Evolutionary conservation across 495 filamentous ascomycete genomes (phyloP).

Genomic region (Lichina pygmaea): DNA sequence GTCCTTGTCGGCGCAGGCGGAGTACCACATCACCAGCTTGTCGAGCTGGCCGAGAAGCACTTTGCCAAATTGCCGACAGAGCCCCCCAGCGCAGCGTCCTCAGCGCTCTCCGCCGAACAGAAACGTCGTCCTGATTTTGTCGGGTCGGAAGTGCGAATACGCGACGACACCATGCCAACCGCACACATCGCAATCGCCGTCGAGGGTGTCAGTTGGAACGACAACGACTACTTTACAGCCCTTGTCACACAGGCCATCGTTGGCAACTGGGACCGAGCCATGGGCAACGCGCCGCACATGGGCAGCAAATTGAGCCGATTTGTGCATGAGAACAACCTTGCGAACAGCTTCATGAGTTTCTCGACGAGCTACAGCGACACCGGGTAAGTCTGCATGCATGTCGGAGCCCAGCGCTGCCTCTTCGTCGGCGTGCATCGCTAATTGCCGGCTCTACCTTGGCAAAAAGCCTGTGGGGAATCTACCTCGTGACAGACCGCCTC

Average conservation of each 20-base stretch:
- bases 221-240: slow-evolving; percentile 95
- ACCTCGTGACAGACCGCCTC: slow-evolving; percentile 78
- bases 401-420: too few relatives aligned
- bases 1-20: slow-evolving; percentile 90
- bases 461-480: slow-evolving; percentile 89
- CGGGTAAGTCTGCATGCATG: slow-evolving; percentile 31
- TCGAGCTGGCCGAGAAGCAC: slow-evolving; percentile 89
- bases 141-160: slow-evolving; percentile 78
- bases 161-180: slow-evolving; percentile 85
- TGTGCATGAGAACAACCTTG: slow-evolving; percentile 75
- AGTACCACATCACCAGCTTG: slow-evolving; percentile 76
- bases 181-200: slow-evolving; percentile 97
- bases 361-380: slow-evolving; percentile 98
- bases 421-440: not conserved
- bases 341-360: slow-evolving; percentile 99
- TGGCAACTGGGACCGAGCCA: slow-evolving; percentile 97
- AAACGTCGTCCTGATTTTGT: slow-evolving; percentile 82
- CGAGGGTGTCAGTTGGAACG: slow-evolving; percentile 98
- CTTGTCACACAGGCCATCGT: slow-evolving; percentile 91
- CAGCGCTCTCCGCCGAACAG: slow-evolving; percentile 34
- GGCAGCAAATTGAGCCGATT: slow-evolving; percentile 92
- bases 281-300: slow-evolving; percentile 87
- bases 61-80: slow-evolving; percentile 52
- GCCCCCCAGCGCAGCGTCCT: slow-evolving; percentile 40
- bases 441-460: slow-evolving; percentile 3